Conservation (phyloP, 1,139 yeast genomes). For the Pichia terricola region DNA sequence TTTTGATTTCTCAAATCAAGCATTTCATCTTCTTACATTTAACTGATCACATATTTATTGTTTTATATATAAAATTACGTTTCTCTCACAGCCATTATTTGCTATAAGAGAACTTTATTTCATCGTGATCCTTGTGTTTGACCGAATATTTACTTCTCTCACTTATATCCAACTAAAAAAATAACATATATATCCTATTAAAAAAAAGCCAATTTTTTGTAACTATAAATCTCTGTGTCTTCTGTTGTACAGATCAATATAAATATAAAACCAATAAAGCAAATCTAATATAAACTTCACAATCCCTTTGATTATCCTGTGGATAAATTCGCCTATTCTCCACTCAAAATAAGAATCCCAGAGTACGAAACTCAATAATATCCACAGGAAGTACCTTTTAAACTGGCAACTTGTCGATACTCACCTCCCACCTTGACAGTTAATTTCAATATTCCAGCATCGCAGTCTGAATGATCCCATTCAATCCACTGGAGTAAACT, state of each 20-base stretch:
- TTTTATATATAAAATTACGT: neutral
- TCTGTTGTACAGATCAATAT: neutral
- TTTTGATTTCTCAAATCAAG: neutral
- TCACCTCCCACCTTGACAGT: constrained; percentile 7
- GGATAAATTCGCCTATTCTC: constrained; percentile 8
- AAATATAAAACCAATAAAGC: neutral
- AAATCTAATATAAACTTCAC: neutral
- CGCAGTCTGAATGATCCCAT: constrained; percentile 50
- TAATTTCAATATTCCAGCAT: constrained; percentile 16
- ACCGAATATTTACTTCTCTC: too few species aligned
- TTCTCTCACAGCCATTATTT: neutral
- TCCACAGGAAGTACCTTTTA: constrained; percentile 28
- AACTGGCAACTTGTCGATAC: constrained; percentile 10
- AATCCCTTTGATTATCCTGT: constrained; percentile 19
- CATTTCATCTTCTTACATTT: neutral
- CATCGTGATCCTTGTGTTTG: too few species aligned
- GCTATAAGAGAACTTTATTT: too few species aligned
- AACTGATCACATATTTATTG: neutral
- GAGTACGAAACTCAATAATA: constrained; percentile 11
- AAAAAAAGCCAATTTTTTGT: too few species aligned
- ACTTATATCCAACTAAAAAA: too few species aligned
- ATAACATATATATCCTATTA: too few species aligned
- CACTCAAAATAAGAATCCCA: neutral
- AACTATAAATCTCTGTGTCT: too few species aligned
- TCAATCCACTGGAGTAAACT: constrained; percentile 45